A percentile compares a stretch with the other conserved stretches of the same genome.
Conservation (phyloP, 768 basidiomycete species). For the Boletus edulis region DNA sequence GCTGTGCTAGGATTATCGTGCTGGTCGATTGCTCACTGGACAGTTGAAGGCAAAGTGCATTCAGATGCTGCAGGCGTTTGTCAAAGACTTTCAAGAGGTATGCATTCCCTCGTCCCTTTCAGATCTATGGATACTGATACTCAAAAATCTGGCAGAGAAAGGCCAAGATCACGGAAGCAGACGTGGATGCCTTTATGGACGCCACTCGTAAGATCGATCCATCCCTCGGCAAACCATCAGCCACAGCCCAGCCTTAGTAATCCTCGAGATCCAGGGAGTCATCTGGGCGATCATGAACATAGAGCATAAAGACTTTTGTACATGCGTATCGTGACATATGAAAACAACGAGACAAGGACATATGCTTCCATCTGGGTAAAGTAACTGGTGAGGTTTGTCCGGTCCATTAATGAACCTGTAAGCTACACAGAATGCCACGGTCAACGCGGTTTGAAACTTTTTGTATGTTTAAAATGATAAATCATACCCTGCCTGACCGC, state of each 20-base stretch:
- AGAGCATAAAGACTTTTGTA: not conserved
- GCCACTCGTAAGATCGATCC: constrained; percentile 70
- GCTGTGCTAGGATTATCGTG: constrained; percentile 77
- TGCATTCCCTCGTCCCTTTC: constrained; percentile 8
- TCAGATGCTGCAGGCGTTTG: constrained; percentile 74
- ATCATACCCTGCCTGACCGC: constrained; percentile 21
- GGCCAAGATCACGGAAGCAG: constrained; percentile 76
- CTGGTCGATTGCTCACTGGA: constrained; percentile 83
- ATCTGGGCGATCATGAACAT: not conserved
- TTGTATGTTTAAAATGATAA: not conserved
- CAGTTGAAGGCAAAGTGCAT: constrained; percentile 92
- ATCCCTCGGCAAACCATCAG: constrained; percentile 38
- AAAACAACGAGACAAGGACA: not conserved
- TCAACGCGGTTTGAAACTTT: constrained; percentile 9
- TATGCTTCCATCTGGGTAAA: constrained; percentile 2
- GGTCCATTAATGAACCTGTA: not conserved
- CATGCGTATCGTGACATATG: not conserved
- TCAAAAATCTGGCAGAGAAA: constrained; percentile 52
- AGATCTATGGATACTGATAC: not conserved
- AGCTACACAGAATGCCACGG: not conserved
- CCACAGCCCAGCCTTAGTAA: not conserved
- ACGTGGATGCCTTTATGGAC: constrained; percentile 79
- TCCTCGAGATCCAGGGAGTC: not conserved
- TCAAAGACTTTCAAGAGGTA: constrained; percentile 84
- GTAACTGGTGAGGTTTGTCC: constrained; percentile 3